These are phyloP conservation scores for Oryza brachyantha DNA, from an alignment of 176 grass and related monocot species.

Conservation along the genomic window DNA sequence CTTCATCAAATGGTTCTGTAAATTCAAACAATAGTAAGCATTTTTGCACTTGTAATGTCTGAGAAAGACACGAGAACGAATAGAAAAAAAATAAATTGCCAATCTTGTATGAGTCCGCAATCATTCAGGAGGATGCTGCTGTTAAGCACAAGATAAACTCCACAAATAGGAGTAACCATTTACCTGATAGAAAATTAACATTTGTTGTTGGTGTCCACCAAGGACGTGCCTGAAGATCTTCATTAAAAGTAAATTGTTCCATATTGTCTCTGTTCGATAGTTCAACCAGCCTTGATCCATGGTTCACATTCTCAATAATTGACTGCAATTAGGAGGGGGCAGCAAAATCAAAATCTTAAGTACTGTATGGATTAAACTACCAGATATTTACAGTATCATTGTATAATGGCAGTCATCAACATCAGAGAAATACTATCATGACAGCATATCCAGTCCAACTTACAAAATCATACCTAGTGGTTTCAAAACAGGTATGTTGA, in stretches of 20 bases:
- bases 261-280: conserved; percentile 67
- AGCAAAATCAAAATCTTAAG: conserved; percentile 17
- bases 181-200: conserved; percentile 85
- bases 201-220: conserved; percentile 84
- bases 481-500: background rate
- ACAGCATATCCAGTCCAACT: background rate
- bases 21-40: conserved; percentile 28
- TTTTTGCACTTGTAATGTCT: background rate
- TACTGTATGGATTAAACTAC: background rate
- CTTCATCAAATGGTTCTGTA: conserved; percentile 71
- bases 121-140: conserved; percentile 15
- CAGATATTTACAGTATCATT: background rate
- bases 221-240: conserved; percentile 79
- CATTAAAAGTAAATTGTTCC: conserved; percentile 72
- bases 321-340: conserved; percentile 33
- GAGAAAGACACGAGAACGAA: background rate
- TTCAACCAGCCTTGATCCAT: conserved; percentile 71
- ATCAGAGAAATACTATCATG: conserved; percentile 1
- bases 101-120: conserved; percentile 9
- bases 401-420: background rate
- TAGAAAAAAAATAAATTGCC: conserved; percentile 10
- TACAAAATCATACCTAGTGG: background rate
- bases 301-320: conserved; percentile 56
- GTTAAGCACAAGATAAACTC: background rate
- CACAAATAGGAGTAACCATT: conserved; percentile 14